Base-by-base conservation (phyloP, 2,329 filamentous ascomycete species). In the Daldinia sp. region DNA sequence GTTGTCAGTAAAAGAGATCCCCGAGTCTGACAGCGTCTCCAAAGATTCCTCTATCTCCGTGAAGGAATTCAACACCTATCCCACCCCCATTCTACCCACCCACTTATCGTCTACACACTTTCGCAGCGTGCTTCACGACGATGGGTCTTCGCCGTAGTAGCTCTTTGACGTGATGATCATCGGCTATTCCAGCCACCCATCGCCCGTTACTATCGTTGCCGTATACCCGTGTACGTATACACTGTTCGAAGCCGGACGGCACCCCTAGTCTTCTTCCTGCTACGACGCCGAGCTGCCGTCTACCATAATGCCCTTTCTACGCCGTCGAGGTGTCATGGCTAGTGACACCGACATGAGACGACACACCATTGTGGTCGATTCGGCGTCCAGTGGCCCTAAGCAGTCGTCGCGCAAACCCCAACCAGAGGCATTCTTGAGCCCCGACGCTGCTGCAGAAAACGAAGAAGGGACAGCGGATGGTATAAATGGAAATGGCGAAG, bases 291-390 rank as follows among this genome's bases (percentile, higher is more conserved):
- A 65, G 13, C 61, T 63, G 59, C 63, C 65, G 37, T 59, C 59
- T 51, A 60, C 46, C 77, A 80, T 72, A 75, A 89, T 89, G 87
- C 86, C 87, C 75, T 87, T 89, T 74, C 82, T 89, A 80, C 87
- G 87, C 81, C 87, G 87, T 79, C 86, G 86, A 78, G 87, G 86
- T 81, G 86, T 85, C 75, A 81, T 84, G 82, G 86, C 83, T 80
- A 88, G 85, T 82, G 87, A 89, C 77, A 83, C 82, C 69, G 86
- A 89, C 72, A 87, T 87, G 81, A 85, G 85, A 77, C 85, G 85
- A 60, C 86, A 86, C 74, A 83, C 83, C 60, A 76, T 82, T 67
- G 67, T 81, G 53, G 73, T 80, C 64, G 75, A 79, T 35, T 66
- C 69, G 41, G 66, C 73, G 18, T 56, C 67, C 35, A 37, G 63